Conservation (phyloP, 345 rosid species). For the Kandelia obovata region DNA sequence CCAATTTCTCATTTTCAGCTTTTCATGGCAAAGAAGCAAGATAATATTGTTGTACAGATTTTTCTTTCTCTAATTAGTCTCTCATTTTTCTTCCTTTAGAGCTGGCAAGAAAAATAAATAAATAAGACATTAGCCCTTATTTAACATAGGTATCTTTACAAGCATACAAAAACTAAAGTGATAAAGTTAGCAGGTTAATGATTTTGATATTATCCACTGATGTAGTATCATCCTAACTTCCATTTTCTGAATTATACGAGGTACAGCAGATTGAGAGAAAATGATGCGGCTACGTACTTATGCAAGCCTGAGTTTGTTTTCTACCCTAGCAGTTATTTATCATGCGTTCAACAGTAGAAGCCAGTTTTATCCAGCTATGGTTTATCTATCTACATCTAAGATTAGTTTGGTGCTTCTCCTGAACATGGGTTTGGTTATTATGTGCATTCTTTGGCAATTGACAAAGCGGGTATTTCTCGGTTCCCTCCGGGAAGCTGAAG, state of each 20-base stretch:
- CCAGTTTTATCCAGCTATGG: constrained; percentile 89
- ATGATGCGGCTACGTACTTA: constrained; percentile 82
- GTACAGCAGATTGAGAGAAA: constrained; percentile 3
- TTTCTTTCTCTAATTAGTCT: too few relatives aligned
- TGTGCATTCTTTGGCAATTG: constrained; percentile 78
- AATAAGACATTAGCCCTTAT: too few relatives aligned
- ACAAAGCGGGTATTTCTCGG: constrained; percentile 76
- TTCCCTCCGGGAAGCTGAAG: constrained; percentile 88
- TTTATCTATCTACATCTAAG: constrained; percentile 82
- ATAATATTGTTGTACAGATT: too few relatives aligned
- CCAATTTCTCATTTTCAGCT: too few relatives aligned
- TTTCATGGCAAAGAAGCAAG: too few relatives aligned
- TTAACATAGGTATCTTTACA: too few relatives aligned
- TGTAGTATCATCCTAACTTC: background rate
- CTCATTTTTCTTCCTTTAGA: too few relatives aligned
- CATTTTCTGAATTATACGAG: background rate
- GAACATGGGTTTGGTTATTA: constrained; percentile 80
- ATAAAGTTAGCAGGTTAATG: too few relatives aligned
- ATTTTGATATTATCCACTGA: too few relatives aligned
- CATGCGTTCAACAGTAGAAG: constrained; percentile 81
- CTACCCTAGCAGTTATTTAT: constrained; percentile 54
- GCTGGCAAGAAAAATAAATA: too few relatives aligned
- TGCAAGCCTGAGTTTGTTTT: constrained; percentile 58
- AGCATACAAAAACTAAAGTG: too few relatives aligned
- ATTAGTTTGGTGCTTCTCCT: constrained; percentile 70